Percentiles rank a stretch among this genome's conserved stretches.
These are phyloP conservation scores for Naganishia randhawae DNA, from an alignment of 768 basidiomycete species.

Conservation along the genomic window DNA sequence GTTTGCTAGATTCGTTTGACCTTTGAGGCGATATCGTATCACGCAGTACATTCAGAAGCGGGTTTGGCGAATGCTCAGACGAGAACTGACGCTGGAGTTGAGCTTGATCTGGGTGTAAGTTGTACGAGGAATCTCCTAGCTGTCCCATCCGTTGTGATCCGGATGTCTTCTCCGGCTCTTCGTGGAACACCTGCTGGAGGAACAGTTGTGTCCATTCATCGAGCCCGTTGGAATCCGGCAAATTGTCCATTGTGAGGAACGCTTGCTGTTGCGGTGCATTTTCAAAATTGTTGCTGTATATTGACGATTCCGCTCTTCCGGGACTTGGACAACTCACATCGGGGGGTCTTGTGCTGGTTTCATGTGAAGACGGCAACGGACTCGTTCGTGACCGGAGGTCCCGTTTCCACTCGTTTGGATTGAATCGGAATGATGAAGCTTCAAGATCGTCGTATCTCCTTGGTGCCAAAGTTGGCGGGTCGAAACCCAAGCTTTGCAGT, in stretches of 20 bases:
- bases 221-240: neutral
- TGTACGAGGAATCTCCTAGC: neutral
- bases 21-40: conserved; percentile 9
- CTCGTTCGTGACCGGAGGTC: neutral
- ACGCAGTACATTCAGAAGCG: neutral
- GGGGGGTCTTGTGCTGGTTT: neutral
- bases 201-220: conserved; percentile 17
- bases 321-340: neutral
- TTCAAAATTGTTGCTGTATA: neutral
- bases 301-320: neutral
- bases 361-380: neutral
- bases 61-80: neutral
- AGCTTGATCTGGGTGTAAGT: neutral
- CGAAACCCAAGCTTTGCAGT: neutral
- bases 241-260: neutral
- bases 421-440: neutral
- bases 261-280: neutral
- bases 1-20: conserved; percentile 4
- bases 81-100: neutral
- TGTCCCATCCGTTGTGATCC: neutral
- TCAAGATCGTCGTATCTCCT: neutral
- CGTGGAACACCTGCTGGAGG: neutral
- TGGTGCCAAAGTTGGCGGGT: neutral
- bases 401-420: neutral
- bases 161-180: neutral